These are phyloP conservation scores for Asparagopsis taxiformis DNA, from an alignment of 31 red algal species.

Conservation along the genomic window DNA sequence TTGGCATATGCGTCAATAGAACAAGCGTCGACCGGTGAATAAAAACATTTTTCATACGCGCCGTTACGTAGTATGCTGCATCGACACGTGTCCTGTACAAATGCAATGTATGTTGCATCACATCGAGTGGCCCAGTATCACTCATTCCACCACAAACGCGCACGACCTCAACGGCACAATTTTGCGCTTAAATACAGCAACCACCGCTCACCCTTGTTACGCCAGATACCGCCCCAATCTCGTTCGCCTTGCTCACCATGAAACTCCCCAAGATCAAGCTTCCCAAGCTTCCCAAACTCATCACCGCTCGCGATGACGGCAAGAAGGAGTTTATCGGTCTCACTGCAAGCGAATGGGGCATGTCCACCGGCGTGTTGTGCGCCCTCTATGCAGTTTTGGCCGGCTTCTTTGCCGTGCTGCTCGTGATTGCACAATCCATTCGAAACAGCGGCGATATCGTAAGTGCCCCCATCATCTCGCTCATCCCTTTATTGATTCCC, in stretches of 20 bases:
- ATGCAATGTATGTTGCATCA: too few species aligned
- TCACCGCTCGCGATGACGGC: slow-evolving; percentile 56
- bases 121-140: too few species aligned
- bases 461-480: slow-evolving; percentile 14
- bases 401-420: slow-evolving; percentile 65
- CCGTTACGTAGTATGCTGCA: too few species aligned
- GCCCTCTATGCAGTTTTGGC: slow-evolving; percentile 62
- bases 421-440: slow-evolving; percentile 73
- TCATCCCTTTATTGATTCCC: background rate
- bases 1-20: too few species aligned
- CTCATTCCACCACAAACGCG: too few species aligned
- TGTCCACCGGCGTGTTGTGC: slow-evolving; percentile 45
- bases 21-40: too few species aligned
- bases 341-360: slow-evolving; percentile 64
- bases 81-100: too few species aligned
- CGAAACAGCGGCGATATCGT: slow-evolving; percentile 63
- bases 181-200: too few species aligned
- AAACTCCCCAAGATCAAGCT: slow-evolving; percentile 65
- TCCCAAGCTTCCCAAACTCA: slow-evolving; percentile 64
- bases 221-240: background rate
- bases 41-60: too few species aligned
- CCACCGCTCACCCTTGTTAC: background rate
- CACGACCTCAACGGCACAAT: too few species aligned
- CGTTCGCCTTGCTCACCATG: too few species aligned
- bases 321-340: slow-evolving; percentile 71